Conservation (phyloP, 164 flowering plant genomes). For the Nymphaea thermarum region DNA sequence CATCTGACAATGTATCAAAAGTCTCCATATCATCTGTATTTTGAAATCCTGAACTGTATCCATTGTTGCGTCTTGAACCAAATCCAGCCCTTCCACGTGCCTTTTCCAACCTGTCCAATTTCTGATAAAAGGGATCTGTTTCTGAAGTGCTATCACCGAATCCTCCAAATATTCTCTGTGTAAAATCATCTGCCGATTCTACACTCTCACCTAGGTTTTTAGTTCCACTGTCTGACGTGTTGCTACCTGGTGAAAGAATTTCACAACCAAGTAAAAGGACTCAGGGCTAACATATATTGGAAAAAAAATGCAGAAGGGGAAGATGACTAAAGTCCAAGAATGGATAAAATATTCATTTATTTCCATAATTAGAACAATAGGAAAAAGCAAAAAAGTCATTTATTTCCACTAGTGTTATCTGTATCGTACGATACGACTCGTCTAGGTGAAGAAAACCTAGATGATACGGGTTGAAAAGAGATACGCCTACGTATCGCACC, state of each 20-base stretch:
- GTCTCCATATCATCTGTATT: constrained; percentile 36
- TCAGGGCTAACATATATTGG: background rate
- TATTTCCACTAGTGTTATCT: background rate
- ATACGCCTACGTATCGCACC: no score
- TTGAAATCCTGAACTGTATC: constrained; percentile 5
- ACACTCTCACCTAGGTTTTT: constrained; percentile 27
- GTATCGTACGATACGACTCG: background rate
- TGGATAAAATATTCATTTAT: no score
- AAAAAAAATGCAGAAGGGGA: no score
- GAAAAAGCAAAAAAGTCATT: background rate
- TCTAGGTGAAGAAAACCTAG: no score
- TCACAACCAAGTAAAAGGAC: background rate
- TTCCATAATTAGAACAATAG: no score
- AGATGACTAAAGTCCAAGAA: background rate
- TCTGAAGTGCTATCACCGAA: constrained; percentile 15
- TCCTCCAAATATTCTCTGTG: constrained; percentile 45
- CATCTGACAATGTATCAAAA: constrained; percentile 43
- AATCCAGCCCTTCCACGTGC: constrained; percentile 15
- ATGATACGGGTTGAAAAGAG: no score
- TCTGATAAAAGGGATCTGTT: constrained; percentile 28
- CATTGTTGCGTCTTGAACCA: constrained; percentile 11
- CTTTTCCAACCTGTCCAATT: constrained; percentile 37
- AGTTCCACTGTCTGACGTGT: constrained; percentile 9
- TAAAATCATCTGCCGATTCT: constrained; percentile 34
- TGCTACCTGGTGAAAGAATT: constrained; percentile 19